phyloP scores from a whole-genome alignment of 2,329 filamentous ascomycete genomes.

The Amylocarpus encephaloides region DNA sequence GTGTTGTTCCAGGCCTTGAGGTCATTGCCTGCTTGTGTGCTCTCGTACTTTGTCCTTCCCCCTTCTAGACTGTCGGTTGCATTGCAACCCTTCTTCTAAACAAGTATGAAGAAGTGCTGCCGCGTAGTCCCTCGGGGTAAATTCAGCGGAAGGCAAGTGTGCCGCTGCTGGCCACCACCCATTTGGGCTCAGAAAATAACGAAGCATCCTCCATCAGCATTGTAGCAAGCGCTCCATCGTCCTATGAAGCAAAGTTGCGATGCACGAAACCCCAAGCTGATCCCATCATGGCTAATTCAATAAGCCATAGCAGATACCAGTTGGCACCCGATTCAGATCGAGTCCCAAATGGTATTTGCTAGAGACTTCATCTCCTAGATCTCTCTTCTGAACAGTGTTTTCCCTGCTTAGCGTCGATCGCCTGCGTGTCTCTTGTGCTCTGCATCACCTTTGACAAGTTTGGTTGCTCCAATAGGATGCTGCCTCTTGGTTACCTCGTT shows the following conservation, averaged over 20 bases:
- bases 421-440: neutral
- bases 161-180: neutral
- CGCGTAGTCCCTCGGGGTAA: neutral
- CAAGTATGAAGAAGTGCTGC: neutral
- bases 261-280: too few species aligned
- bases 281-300: too few species aligned
- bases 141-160: neutral
- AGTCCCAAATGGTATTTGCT: neutral
- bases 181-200: neutral
- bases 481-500: neutral
- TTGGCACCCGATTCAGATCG: too few species aligned
- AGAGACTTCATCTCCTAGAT: neutral
- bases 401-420: neutral
- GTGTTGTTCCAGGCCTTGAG: too few species aligned
- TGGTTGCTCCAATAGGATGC: neutral
- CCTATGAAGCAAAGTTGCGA: too few species aligned
- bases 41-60: too few species aligned
- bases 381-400: neutral
- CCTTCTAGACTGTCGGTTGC: neutral
- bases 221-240: neutral
- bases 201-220: neutral
- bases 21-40: too few species aligned
- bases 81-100: neutral
- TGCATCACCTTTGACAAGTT: neutral
- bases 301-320: too few species aligned